phyloP scores from a whole-genome alignment of 306 rosid genomes.

The Senna siamea region DNA sequence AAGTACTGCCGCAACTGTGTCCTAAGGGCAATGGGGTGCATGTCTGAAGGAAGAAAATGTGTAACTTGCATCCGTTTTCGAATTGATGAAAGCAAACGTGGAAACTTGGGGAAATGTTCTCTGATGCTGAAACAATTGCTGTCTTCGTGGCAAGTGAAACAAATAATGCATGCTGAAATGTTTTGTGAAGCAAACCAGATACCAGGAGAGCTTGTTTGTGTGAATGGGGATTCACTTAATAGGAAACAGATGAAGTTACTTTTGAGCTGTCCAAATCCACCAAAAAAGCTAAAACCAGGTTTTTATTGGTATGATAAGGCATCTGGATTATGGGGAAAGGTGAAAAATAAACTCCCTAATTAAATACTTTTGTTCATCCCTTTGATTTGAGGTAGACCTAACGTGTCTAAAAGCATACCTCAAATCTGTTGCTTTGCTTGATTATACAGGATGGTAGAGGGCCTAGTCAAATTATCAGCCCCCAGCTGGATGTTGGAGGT shows the following conservation, averaged over 20 bases:
- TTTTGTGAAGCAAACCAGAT: constrained; percentile 59
- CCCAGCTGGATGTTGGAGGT: constrained; percentile 61
- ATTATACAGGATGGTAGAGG: constrained; percentile 61
- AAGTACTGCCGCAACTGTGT: constrained; percentile 73
- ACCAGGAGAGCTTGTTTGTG: constrained; percentile 52
- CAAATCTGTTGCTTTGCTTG: constrained; percentile 36
- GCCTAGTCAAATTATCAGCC: constrained; percentile 72
- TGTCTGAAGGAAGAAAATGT: constrained; percentile 92
- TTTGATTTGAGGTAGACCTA: constrained; percentile 3
- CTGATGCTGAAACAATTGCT: constrained; percentile 64
- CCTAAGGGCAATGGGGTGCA: constrained; percentile 77
- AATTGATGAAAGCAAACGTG: constrained; percentile 63
- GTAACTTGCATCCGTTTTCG: constrained; percentile 58
- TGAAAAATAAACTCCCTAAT: constrained; percentile 35
- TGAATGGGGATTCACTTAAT: constrained; percentile 57
- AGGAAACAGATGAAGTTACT: constrained; percentile 51
- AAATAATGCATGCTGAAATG: constrained; percentile 53
- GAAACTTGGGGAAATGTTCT: constrained; percentile 58
- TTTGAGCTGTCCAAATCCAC: constrained; percentile 58
- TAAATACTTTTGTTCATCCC: not conserved
- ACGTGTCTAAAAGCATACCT: constrained; percentile 1
- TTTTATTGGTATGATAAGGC: constrained; percentile 80
- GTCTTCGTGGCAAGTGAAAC: constrained; percentile 44
- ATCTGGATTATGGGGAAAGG: constrained; percentile 92
- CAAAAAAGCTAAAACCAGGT: constrained; percentile 71